phyloP scores from a whole-genome alignment of 441 rosid genomes.

The Adansonia gregorii region DNA sequence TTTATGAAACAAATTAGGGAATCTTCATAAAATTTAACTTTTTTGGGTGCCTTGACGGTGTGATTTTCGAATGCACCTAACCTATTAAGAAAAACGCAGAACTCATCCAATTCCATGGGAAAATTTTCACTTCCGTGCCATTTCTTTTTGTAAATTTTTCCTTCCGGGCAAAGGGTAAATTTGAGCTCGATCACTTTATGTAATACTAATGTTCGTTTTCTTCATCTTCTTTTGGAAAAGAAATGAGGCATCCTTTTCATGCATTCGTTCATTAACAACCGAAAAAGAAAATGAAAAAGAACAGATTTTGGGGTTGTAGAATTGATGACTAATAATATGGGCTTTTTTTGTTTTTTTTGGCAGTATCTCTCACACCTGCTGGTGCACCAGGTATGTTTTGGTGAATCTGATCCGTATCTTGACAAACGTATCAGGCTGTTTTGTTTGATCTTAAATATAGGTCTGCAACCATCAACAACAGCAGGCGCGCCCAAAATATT shows the following conservation, averaged over 20 bases:
- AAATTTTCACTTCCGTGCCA: too few relatives aligned
- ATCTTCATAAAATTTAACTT: not conserved
- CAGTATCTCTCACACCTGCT: constrained; percentile 48
- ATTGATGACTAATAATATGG: not conserved
- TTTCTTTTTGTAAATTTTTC: too few relatives aligned
- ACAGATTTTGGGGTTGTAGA: not conserved
- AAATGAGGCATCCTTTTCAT: not conserved
- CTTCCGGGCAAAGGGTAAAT: too few relatives aligned
- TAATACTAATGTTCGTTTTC: too few relatives aligned
- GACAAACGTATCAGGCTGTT: not conserved
- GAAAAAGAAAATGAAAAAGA: not conserved
- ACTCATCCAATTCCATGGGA: too few relatives aligned
- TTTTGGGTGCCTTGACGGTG: not conserved
- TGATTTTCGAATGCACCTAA: not conserved
- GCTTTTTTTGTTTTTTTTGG: not conserved
- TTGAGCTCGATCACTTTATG: too few relatives aligned
- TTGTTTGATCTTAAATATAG: constrained; percentile 25
- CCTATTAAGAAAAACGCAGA: not conserved
- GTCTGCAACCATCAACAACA: constrained; percentile 19
- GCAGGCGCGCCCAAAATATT: constrained; percentile 25
- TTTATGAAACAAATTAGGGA: not conserved
- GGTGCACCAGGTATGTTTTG: constrained; percentile 51
- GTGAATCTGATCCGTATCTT: not conserved
- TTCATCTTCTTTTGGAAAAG: not conserved
- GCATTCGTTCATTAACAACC: not conserved